Base-by-base conservation (phyloP, 495 filamentous ascomycete genomes). In the Aspergillus sparsus region DNA sequence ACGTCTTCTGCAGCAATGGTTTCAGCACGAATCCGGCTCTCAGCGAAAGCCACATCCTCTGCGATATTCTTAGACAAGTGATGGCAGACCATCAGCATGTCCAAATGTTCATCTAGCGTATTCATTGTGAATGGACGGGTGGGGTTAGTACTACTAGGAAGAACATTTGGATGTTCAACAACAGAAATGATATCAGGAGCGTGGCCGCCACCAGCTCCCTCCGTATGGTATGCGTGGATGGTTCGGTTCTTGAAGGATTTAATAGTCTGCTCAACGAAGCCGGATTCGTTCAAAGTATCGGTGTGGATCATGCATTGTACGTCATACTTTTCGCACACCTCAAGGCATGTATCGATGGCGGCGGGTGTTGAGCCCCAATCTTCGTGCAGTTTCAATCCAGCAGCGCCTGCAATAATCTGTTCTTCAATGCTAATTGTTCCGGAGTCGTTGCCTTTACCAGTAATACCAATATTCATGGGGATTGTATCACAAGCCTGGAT, bases 71-170 rank as follows among this genome's bases (percentile, higher is more conserved):
- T 91, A 49, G 85, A 89, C 16, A 98, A 76, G 69, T 98, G 95
- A 69, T 98, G 94, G 83, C 94, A 98, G 31, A 96, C 91, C 94
- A 98, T 98, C 36, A 98, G 74, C 94, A 98, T 98, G 73, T 98
- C 94, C 2, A 97, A 84, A 74, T 98, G 94, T 76, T 98, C 94
- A 61, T 97, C 94, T 0, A 98, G 83, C 5, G 94, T 98, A 77
- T 98, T 98, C 42, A 77, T 72, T 9, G 94, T 98, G 77, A 87
- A 98, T 4, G 94, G 94, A 3, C 94, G 82, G 13, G 94, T 98
- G 0, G 94, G 94, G 74, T 96, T 98, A 0, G 94, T 98, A 50
- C 86, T 91, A 12, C 87, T 91, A 8, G 94, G 94, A 3, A 98
- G 83, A 0, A 98, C 93, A 68, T 98, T 95, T n/a, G 81, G 72